Conservation (phyloP, 179 eudicot genomes). For the Spinacia oleracea region DNA sequence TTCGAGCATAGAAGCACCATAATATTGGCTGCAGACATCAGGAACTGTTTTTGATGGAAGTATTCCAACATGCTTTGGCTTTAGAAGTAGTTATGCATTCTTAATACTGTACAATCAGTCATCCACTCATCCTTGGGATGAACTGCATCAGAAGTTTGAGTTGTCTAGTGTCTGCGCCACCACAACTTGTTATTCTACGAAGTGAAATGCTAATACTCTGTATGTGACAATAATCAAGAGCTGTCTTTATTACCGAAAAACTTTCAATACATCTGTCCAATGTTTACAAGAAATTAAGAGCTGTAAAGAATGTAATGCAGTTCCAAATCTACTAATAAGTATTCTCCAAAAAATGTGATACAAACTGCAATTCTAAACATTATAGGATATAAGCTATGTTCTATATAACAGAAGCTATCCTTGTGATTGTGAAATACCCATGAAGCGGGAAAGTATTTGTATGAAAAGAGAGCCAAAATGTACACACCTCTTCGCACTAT, state of each 20-base stretch:
- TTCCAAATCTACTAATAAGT: constrained; percentile 1
- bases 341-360: neutral
- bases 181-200: too few relatives aligned
- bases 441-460: neutral
- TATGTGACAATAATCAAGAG: neutral
- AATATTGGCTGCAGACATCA: neutral
- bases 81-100: too few relatives aligned
- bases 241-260: neutral
- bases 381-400: neutral
- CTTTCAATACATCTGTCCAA: neutral
- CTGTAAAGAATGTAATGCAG: neutral
- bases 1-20: neutral
- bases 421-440: neutral
- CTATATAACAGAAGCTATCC: neutral
- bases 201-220: neutral
- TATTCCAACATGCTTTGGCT: too few relatives aligned
- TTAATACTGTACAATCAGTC: too few relatives aligned
- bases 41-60: too few relatives aligned
- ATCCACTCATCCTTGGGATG: neutral
- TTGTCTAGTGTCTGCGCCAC: too few relatives aligned
- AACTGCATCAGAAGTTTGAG: neutral
- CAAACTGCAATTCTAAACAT: neutral
- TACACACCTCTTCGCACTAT: constrained; percentile 23
- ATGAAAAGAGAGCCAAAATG: constrained; percentile 9
- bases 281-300: neutral